Percentiles rank a stretch among this genome's conserved stretches.
phyloP scores from a whole-genome alignment of 805 yeast species.

The Cyberlindnera petersonii region DNA sequence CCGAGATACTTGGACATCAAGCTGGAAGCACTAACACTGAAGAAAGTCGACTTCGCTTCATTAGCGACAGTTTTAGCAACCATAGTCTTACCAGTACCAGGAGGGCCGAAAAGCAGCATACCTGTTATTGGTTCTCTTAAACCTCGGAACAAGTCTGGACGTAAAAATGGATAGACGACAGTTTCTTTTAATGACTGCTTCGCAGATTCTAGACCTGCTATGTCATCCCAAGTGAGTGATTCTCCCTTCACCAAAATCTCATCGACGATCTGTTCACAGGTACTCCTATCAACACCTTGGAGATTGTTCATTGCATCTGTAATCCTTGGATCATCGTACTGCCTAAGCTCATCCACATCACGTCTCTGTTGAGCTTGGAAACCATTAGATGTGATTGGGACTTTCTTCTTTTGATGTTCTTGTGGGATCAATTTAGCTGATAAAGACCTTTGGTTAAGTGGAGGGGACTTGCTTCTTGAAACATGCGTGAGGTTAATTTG shows the following conservation, averaged over 20 bases:
- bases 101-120: constrained; percentile 95
- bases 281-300: constrained; percentile 69
- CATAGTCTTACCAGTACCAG: constrained; percentile 99
- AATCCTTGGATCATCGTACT: constrained; percentile 22
- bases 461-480: constrained; percentile 10
- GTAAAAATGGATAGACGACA: constrained; percentile 89
- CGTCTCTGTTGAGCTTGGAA: not conserved
- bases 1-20: constrained; percentile 86
- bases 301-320: constrained; percentile 31
- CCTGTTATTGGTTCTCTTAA: constrained; percentile 93
- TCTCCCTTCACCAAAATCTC: constrained; percentile 90
- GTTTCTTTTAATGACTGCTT: constrained; percentile 88
- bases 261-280: constrained; percentile 80
- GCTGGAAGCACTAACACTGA: constrained; percentile 86
- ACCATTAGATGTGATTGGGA: constrained; percentile 6
- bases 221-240: constrained; percentile 91
- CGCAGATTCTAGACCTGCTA: constrained; percentile 88
- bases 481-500: constrained; percentile 25
- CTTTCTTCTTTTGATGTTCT: constrained; percentile 11
- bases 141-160: constrained; percentile 91
- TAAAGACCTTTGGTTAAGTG: constrained; percentile 2
- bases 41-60: constrained; percentile 89
- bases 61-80: constrained; percentile 95
- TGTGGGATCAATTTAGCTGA: constrained; percentile 1
- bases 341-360: constrained; percentile 7